Evolutionary conservation across 495 filamentous ascomycete species (phyloP), one percentile per base, ranked within the genome.

Genomic region (Cudoniella acicularis): DNA sequence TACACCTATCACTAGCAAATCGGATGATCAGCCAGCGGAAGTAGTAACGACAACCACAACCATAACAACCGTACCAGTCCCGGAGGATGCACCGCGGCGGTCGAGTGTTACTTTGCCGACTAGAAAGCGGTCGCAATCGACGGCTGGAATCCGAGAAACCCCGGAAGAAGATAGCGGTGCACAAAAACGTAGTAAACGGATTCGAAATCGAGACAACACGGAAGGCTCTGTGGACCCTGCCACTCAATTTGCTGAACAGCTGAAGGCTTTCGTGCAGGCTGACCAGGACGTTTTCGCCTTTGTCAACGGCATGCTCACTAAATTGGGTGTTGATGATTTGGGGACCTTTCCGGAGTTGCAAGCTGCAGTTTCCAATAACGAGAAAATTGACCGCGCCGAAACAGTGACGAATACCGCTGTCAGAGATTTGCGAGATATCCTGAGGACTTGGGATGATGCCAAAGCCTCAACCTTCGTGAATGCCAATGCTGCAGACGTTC

Each of bases 131-230:
- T 87, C 85, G 0, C 81, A 83, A 23, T 86, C 86, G 25, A 72
- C 75, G 23, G 85, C 84, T 10, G 85, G 83, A 0, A 68, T 88
- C 20, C 73, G 74, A 0, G 84, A 85, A 13, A 72, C 68, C 1
- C 70, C 54, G 10, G 79, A 82, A 21, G 80, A 83, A 26, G 79
- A 82, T 45, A 71, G 88, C 59, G 82, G 79, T 9, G 82, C 85
- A 3, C 80, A 88, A 47, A 83, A 87, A 64, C 84, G 91, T 65
- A 95, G 90, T 73, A 92, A 93, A 66, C 81, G 92, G 49, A 90
- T 89, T 24, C 82, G 90, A 60, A 86, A 89, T 24, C 81, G 91
- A 36, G 91, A 92, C 50, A 88, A 85, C 4, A 83, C 84, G 1
- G 90, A 89, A 3, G 89, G 90, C 21, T 80, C 79, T 45, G 79